These are phyloP conservation scores for Dorcoceras hygrometricum DNA, from an alignment of 257 asterid genomes.

Conservation along the genomic window DNA sequence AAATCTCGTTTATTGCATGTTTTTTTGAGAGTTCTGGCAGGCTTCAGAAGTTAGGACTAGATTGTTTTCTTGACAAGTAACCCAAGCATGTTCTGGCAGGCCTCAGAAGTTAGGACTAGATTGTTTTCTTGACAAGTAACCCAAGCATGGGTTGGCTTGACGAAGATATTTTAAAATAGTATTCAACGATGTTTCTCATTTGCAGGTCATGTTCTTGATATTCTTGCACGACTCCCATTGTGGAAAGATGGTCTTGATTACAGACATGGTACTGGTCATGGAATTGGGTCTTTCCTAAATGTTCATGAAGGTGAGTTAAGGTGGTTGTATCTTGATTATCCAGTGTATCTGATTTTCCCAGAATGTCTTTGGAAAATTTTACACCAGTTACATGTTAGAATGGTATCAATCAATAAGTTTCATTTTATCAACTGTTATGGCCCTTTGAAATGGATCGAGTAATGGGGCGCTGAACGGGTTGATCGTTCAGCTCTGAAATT, in stretches of 20 bases:
- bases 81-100: conserved; percentile 17
- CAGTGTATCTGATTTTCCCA: background rate
- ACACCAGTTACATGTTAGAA: background rate
- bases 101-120: conserved; percentile 15
- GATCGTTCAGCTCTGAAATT: no score
- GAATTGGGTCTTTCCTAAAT: conserved; percentile 87
- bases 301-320: conserved; percentile 81
- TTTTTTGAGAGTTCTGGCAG: conserved; percentile 9
- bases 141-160: conserved; percentile 17
- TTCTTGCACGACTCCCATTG: conserved; percentile 84
- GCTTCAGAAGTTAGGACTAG: conserved; percentile 15
- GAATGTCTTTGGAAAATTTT: background rate
- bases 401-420: background rate
- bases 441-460: no score
- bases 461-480: no score
- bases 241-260: conserved; percentile 98
- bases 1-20: conserved; percentile 12
- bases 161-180: conserved; percentile 20
- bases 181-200: conserved; percentile 24
- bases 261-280: conserved; percentile 99
- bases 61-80: conserved; percentile 8
- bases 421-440: no score
- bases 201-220: conserved; percentile 75
- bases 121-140: conserved; percentile 6
- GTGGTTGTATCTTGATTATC: background rate